phyloP scores from a whole-genome alignment of 495 filamentous ascomycete species.

The Hapsidospora chrysogenum region DNA sequence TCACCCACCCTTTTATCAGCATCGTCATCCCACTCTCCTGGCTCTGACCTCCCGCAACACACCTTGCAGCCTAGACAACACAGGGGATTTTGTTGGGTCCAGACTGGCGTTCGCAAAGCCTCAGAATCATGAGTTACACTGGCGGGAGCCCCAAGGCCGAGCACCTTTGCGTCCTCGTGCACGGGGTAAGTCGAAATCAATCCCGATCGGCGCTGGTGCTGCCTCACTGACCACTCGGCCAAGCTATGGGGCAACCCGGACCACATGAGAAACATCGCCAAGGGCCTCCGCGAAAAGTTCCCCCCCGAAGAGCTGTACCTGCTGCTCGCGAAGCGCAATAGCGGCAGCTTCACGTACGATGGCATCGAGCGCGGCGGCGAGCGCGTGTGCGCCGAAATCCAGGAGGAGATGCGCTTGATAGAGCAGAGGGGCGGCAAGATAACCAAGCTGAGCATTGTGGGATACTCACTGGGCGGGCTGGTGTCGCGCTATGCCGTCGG shows the following conservation, averaged over 20 bases:
- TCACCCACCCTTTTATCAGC: no score
- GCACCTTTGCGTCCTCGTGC: slow-evolving; percentile 88
- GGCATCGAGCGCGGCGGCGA: slow-evolving; percentile 86
- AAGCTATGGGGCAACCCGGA: slow-evolving; percentile 86
- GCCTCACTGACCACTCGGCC: background rate
- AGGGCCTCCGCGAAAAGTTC: slow-evolving; percentile 46
- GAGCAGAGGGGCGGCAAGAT: slow-evolving; percentile 48
- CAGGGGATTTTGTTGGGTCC: no score
- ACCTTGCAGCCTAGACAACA: no score
- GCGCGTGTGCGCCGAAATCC: slow-evolving; percentile 74
- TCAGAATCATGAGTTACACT: slow-evolving; percentile 17
- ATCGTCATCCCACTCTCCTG: no score
- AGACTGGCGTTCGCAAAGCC: no score
- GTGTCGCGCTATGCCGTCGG: slow-evolving; percentile 81
- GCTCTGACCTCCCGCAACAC: no score
- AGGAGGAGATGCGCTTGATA: slow-evolving; percentile 58
- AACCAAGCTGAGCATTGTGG: slow-evolving; percentile 67
- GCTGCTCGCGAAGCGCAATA: slow-evolving; percentile 61
- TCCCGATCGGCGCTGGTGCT: background rate
- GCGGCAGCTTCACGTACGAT: slow-evolving; percentile 79
- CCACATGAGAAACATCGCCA: slow-evolving; percentile 59
- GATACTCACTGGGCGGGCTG: slow-evolving; percentile 80
- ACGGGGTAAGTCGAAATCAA: slow-evolving; percentile 62
- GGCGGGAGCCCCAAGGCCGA: slow-evolving; percentile 26
- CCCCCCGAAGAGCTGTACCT: slow-evolving; percentile 51